Base-by-base conservation (phyloP, 352 stramenopile species). In the Plasmopara muralis region DNA sequence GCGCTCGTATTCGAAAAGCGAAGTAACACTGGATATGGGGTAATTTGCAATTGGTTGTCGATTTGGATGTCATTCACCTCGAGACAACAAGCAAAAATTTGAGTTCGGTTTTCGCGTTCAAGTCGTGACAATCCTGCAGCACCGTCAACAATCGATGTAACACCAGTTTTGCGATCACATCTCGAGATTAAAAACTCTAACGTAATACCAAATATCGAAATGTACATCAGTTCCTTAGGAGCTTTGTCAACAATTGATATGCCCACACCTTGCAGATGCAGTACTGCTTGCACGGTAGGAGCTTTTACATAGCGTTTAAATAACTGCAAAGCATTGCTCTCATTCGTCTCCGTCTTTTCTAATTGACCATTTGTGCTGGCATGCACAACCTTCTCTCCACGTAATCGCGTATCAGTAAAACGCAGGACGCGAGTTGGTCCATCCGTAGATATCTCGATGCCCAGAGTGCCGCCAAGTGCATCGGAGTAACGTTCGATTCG, bases 391-490 rank as follows among this genome's bases (percentile, higher is more conserved):
- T 65, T 67, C 14, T 72, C 55, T n/a, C 63, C 73, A 44, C 82
- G 82, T 55, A 93, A 70, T 38, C 82, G 70, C 12, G 80, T 85
- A 46, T 95, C 85, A 12, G 80, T 92, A 40, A 95, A 90, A 28
- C 85, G 80, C 28, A 95, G 46, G 14, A 95, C 85, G n/a, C 85
- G 77, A 30, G 85, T 95, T 8, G 85, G 85, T n/a, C 85, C 85
- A 56, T 93, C 83, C 2, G 85, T 85, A 4, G 72, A 79, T 16
- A 95, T 83, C 49, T 93, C 82, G 43, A 95, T 87, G 6, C 79
- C 81, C 1, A 95, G 60, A 15, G 78, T 81, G 13, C 83, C 80
- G 4, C 70, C 68, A 9, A 93, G 57, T n/a, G 68, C 73, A 66
- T 93, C 81, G 0, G 81, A 77, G 43, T 90, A 92, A 8, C 63